These are phyloP conservation scores for Vickermania ingenoplastis DNA, from an alignment of 208 protist species.

Conservation along the genomic window DNA sequence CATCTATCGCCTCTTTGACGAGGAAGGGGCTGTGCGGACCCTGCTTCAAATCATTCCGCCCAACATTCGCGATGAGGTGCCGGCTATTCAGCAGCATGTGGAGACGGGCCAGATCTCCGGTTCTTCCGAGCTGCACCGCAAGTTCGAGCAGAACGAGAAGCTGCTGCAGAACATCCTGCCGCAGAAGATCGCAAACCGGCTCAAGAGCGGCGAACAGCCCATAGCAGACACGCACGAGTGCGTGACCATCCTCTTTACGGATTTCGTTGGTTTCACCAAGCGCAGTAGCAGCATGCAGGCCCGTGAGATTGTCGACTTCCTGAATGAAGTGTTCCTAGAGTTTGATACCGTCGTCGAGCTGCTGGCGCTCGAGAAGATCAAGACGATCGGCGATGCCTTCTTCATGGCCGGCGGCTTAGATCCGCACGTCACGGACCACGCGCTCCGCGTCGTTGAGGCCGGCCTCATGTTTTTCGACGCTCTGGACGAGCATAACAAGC, in stretches of 20 bases:
- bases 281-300: conserved; percentile 22
- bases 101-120: conserved; percentile 13
- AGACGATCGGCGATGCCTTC: conserved; percentile 48
- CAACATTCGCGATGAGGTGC: conserved; percentile 14
- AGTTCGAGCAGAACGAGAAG: conserved; percentile 23
- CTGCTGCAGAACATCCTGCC: conserved; percentile 29
- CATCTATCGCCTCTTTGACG: conserved; percentile 10
- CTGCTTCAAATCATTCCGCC: conserved; percentile 22
- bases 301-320: conserved; percentile 26
- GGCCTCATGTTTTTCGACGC: conserved; percentile 19
- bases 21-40: conserved; percentile 15
- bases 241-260: conserved; percentile 37
- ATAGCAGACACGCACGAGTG: conserved; percentile 24
- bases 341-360: conserved; percentile 31
- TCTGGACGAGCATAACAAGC: conserved; percentile 20
- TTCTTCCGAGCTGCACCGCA: conserved; percentile 8
- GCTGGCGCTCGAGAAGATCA: conserved; percentile 38
- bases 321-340: conserved; percentile 28
- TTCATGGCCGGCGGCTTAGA: conserved; percentile 25
- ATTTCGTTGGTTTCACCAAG: conserved; percentile 42
- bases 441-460: conserved; percentile 22
- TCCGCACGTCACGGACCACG: conserved; percentile 20
- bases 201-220: conserved; percentile 22
- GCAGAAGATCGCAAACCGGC: conserved; percentile 12
- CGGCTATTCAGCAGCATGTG: conserved; percentile 16